A percentile compares a stretch with the other conserved stretches of the same genome.
phyloP scores from a whole-genome alignment of 1,284 basidiomycete species.

The Melanopsichium pennsylvanicum region DNA sequence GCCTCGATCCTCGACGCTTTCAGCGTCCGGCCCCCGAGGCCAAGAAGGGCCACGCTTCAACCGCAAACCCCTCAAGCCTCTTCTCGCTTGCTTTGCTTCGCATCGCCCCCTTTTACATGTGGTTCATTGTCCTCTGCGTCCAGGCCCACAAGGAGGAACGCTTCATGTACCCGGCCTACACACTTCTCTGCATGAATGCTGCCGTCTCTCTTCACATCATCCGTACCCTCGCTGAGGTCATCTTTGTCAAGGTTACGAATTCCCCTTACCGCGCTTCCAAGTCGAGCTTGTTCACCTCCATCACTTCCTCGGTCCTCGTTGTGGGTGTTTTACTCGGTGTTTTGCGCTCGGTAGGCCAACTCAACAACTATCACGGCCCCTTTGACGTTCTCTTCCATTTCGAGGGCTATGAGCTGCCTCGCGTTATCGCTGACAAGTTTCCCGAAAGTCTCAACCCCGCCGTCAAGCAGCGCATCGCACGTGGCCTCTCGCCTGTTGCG shows the following conservation, averaged over 20 bases:
- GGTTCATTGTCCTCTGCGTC: constrained; percentile 78
- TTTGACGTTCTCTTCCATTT: constrained; percentile 78
- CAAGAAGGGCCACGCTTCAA: constrained; percentile 27
- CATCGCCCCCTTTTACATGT: constrained; percentile 85
- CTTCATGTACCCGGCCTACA: constrained; percentile 95
- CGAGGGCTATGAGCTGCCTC: constrained; percentile 80
- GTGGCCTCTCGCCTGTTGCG: constrained; percentile 31
- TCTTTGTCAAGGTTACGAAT: constrained; percentile 44
- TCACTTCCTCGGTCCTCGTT: constrained; percentile 77
- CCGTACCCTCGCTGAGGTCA: constrained; percentile 42
- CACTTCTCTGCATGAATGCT: constrained; percentile 91
- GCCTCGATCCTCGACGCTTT: constrained; percentile 79
- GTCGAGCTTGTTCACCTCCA: constrained; percentile 74
- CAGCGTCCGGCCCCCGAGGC: constrained; percentile 72
- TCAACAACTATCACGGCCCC: constrained; percentile 90
- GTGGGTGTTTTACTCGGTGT: constrained; percentile 76
- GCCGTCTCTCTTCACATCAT: constrained; percentile 77
- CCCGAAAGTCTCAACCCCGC: constrained; percentile 25
- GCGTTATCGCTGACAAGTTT: constrained; percentile 67
- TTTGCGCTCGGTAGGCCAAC: constrained; percentile 80
- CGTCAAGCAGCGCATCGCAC: constrained; percentile 25
- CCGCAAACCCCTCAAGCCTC: constrained; percentile 28
- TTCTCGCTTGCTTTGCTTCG: constrained; percentile 74
- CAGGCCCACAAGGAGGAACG: constrained; percentile 98
- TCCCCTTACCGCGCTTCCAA: constrained; percentile 52